Base-by-base conservation (phyloP, 176 grass and related monocot species). In the Carex pumila region DNA sequence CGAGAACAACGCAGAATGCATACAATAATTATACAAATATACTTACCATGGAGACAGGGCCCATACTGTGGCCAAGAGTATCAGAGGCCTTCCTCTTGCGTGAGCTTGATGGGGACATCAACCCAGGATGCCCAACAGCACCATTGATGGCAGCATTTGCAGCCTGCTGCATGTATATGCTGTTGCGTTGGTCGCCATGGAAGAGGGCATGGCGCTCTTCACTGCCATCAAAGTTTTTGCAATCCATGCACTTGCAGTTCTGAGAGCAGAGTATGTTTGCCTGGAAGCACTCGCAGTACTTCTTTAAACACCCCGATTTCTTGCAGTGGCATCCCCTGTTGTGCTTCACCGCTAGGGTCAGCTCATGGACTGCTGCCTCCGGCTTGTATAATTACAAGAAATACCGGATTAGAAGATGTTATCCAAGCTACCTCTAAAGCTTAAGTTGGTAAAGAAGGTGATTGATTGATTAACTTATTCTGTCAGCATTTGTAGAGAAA, bases 321-420 rank as follows among this genome's bases (percentile, higher is more conserved):
- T 95, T 99, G 88, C 96, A 99, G 72, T 99, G 96, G 81, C 96
- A 99, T 25, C 96, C 93, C 89, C 95, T 99, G 85, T 99, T 99
- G 79, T 99, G 96, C 83, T 94, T 95, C 85, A 91, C 96, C 63
- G 90, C 85, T 84, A 93, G 86, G 80, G 92, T 82, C 69, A 89
- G 86, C 61, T 94, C 92, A 59, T 88, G 88, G 79, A 78, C 79
- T 29, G 72, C 70, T 29, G 72, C 93, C 79, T 93, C 95, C 92
- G 91, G 62, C 49, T 84, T 4, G 52, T 71, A 43, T 13, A 65
- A 71, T 78, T 78, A 57, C 73, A 78, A 17, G 52, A 78, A 21
- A 71, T 1, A 34, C 25, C 8, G 55, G 49, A 22, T 76, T 55
- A 55, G 22, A 50, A 43, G 31, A 57, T 78, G 25, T 78, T 57